phyloP scores from a whole-genome alignment of 495 filamentous ascomycete species.

The Elaphomyces granulatus region DNA sequence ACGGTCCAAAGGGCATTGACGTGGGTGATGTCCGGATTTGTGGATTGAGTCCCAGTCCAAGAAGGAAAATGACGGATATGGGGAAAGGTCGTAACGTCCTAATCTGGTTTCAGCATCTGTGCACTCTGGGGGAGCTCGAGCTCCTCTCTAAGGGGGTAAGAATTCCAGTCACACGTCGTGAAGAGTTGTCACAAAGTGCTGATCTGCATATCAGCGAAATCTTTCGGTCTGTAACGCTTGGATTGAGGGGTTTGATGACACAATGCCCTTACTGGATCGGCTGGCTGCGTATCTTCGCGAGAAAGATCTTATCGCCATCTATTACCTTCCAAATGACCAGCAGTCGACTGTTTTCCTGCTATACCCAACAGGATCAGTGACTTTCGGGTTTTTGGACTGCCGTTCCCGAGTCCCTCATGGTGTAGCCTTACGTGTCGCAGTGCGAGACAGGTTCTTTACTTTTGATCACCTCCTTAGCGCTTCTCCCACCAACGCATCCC shows the following conservation, averaged over 20 bases:
- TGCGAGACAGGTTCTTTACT: slow-evolving; percentile 7
- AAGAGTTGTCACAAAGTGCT: neutral
- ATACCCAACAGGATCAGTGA: slow-evolving; percentile 14
- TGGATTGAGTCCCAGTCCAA: slow-evolving; percentile 13
- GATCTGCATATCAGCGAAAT: slow-evolving; percentile 3
- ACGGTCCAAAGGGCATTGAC: slow-evolving; percentile 20
- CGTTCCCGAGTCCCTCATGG: neutral
- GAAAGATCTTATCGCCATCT: slow-evolving; percentile 16
- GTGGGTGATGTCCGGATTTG: slow-evolving; percentile 29
- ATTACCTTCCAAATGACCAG: slow-evolving; percentile 4
- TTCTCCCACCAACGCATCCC: too few species aligned
- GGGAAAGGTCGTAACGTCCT: slow-evolving; percentile 13
- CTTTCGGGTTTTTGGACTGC: slow-evolving; percentile 12
- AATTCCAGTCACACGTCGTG: slow-evolving; percentile 4
- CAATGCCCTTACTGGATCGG: slow-evolving; percentile 14
- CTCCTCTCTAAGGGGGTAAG: slow-evolving; percentile 20
- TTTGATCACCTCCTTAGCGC: neutral
- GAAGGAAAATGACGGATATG: slow-evolving; percentile 13
- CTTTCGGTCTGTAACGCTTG: slow-evolving; percentile 16
- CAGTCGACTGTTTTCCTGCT: slow-evolving; percentile 15
- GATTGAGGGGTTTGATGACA: slow-evolving; percentile 25
- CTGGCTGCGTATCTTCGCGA: slow-evolving; percentile 16
- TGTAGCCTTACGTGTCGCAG: slow-evolving; percentile 16
- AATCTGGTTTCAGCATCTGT: slow-evolving; percentile 29
- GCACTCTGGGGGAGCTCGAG: slow-evolving; percentile 21